Conservation (phyloP, 495 filamentous ascomycete genomes). For the Penicillium canariense region DNA sequence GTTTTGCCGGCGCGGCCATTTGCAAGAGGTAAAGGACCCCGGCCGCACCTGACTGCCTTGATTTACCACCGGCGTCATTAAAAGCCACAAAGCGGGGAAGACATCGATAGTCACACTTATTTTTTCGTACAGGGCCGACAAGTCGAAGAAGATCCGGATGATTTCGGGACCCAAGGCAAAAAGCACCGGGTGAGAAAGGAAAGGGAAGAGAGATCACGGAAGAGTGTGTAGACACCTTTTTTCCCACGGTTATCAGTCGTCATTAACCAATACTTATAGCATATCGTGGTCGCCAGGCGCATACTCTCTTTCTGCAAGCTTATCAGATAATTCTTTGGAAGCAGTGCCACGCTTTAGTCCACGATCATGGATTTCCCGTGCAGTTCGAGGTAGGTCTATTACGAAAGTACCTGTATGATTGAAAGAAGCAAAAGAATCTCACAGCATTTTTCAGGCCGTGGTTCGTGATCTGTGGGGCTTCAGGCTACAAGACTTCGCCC, state of each 20-base stretch:
- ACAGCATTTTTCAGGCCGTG: constrained; percentile 37
- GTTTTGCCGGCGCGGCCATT: constrained; percentile 66
- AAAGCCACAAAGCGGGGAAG: constrained; percentile 2
- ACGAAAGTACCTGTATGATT: neutral
- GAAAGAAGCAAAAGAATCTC: neutral
- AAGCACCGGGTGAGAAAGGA: constrained; percentile 54
- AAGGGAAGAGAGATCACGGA: constrained; percentile 48
- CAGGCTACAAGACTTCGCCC: constrained; percentile 52
- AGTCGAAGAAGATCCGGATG: constrained; percentile 73
- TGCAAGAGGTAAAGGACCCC: constrained; percentile 49
- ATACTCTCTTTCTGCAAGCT: constrained; percentile 75
- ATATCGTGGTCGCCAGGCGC: constrained; percentile 60
- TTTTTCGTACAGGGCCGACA: constrained; percentile 35
- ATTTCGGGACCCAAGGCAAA: constrained; percentile 64
- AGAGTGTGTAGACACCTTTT: constrained; percentile 34
- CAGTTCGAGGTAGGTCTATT: constrained; percentile 59
- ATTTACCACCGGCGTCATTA: neutral
- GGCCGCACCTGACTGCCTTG: neutral
- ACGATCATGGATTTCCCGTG: constrained; percentile 58
- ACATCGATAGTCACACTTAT: neutral
- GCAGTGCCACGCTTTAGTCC: constrained; percentile 63
- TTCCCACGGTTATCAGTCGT: neutral
- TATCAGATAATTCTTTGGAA: constrained; percentile 83
- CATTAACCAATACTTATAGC: constrained; percentile 28
- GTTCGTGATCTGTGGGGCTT: constrained; percentile 70